Base-by-base conservation (phyloP, 306 rosid species). In the Malus fusca region DNA sequence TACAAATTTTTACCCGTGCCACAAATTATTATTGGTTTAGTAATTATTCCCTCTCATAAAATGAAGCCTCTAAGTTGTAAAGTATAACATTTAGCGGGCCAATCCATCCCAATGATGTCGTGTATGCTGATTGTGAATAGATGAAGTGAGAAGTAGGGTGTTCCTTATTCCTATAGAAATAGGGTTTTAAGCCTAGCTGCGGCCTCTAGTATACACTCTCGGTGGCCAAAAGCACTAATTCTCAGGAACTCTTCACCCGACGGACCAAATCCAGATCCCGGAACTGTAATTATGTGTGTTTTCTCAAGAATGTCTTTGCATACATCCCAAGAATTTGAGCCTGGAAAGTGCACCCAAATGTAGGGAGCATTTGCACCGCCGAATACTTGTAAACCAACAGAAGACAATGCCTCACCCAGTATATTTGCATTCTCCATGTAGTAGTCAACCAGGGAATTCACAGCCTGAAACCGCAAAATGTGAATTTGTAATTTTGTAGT, bases 261-360 rank as follows among this genome's bases (percentile, higher is more conserved):
- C 6, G 89, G 89, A 40, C 94, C 92, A 76, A 89, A 91, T 56
- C 94, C 91, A 44, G 85, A 79, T 22, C 92, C 91, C 22, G 92
- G 92, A 71, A 84, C 79, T 10, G 94, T 87, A 61, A 87, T 86
- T 35, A 89, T 77, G 81, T 89, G 92, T 6, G 87, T 79, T 81
- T 87, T 86, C 79, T 91, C 89, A 72, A 91, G 97, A 80, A 91
- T 86, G 53, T 86, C 72, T 52, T 82, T 76, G 72, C 89, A 91
- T 62, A 79, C 78, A 74, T 89, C 78, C 93, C 97, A 91, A 23
- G 94, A 89, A 66, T 83, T 89, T 43, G 86, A 77, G 73, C 94
- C 92, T 3, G 92, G 93, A 82, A 91, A 87, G 61, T 79, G 93
- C 19, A 87, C 88, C 97, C 97, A 91, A 77, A 87, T 80, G 64